Conservation (phyloP, 129 eudicot genomes). For the Centella asiatica region DNA sequence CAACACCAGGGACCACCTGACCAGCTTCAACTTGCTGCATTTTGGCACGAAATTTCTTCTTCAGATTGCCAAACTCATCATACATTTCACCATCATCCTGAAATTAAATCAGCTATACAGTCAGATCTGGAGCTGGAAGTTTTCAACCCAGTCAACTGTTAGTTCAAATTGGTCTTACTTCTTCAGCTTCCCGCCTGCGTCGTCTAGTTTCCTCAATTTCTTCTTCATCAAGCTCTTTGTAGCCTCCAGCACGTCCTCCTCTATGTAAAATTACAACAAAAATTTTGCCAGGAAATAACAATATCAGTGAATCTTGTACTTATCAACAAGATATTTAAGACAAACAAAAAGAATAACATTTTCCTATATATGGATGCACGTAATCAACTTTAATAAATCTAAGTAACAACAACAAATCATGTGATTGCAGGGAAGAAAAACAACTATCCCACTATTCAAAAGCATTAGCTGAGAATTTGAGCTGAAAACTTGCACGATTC, state of each 20-base stretch:
- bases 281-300: neutral
- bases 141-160: neutral
- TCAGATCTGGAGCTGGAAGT: neutral
- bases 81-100: constrained; percentile 99
- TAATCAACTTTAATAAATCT: neutral
- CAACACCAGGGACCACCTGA: constrained; percentile 69
- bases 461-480: neutral
- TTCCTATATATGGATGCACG: neutral
- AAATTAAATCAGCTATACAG: constrained; percentile 4
- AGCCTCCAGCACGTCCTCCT: constrained; percentile 99
- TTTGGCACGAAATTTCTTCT: constrained; percentile 83
- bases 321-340: neutral
- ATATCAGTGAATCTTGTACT: neutral
- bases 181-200: constrained; percentile 91
- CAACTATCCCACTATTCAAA: neutral
- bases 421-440: neutral
- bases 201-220: constrained; percentile 89
- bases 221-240: constrained; percentile 97
- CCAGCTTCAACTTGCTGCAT: constrained; percentile 67
- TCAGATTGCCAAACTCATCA: constrained; percentile 92
- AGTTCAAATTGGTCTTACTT: constrained; percentile 41
- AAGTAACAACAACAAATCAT: neutral
- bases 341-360: neutral
- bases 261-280: constrained; percentile 23
- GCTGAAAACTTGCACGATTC: neutral